Evolutionary conservation across 768 basidiomycete genomes (phyloP), one percentile per base, ranked within the genome.

Genomic region (Hydnum rufescens): DNA sequence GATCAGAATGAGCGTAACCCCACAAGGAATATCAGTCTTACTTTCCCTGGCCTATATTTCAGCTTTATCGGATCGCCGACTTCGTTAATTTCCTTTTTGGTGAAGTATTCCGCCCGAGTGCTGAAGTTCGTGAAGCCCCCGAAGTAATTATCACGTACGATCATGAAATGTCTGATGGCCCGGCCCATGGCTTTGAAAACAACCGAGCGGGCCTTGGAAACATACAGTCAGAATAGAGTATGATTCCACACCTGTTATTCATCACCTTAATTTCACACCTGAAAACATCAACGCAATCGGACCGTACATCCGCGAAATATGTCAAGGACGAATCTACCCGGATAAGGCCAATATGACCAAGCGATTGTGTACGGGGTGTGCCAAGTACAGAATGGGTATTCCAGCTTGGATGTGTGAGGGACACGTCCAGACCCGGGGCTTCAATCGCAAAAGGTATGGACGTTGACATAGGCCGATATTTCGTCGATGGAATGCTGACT

Each of bases 61-160:
- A 74, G 68, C 51, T 74, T 67, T 1, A 93, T 70, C 0, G 86
- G 87, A 65, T 96, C 92, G 3, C 90, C 92, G 13, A 79, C 68
- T 6, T 73, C 57, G 1, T 73, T 73, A 49, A 67, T 69, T 42
- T 67, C 70, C 39, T 77, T 72, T 60, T 78, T 82, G 51, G 80
- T 74, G 44, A 88, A 67, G 62, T 88, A 93, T 67, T 97, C 93
- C 22, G 73, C 74, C 39, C 88, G 70, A 0, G 87, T 95, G 2
- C 80, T 79, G 59, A 92, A 96, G 58, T 93, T 84, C 1, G 89
- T 95, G 65, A 95, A 97, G 3, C 76, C 73, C 6, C 93, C 93
- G 49, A 96, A 77, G 64, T 97, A 97, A 64, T 96, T 96, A 60
- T 93, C 88, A 44, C 82, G 78, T 54, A 95, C 61, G 36, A 81